Base-by-base conservation (phyloP, 352 stramenopile species). In the Globisporangium paroecandrum region DNA sequence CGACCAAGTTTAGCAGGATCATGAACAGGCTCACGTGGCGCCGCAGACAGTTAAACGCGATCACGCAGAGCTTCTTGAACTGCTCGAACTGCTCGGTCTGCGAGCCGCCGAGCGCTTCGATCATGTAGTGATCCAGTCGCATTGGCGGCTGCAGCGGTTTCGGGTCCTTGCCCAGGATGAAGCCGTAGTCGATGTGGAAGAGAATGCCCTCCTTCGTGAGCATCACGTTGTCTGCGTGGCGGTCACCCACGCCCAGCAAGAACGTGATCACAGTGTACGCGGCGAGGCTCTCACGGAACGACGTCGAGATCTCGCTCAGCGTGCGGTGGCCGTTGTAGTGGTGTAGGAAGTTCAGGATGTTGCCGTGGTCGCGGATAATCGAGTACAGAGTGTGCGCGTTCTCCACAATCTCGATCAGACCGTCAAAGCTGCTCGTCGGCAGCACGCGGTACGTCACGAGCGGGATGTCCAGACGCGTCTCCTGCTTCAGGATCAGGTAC, bases 181-280 rank as follows among this genome's bases (percentile, higher is more conserved):
- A 99, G 4, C 97, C 97, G 76, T 99, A 99, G 82, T 98, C 98
- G 73, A 99, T 99, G 72, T 99, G 98, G 79, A 99, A 99, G 41
- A 99, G 87, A 67, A 98, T 93, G 12, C 98, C 98, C 69, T 94
- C 91, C 46, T 93, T 93, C 38, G 87, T 95, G 4, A 99, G 84
- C 96, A 99, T 98, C 58, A 99, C 97, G 74, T 99, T 99, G 77
- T 99, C 98, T 6, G 98, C 87, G 73, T 99, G 98, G 5, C 98
- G 84, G 81, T 99, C 98, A 27, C 98, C 98, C 57, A 99, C 97
- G 34, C 97, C 97, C n/a, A 99, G 73, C 18, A 99, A 72, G 72
- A 99, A 99, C 29, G 98, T 99, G 62, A 99, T 98, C 43, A 99
- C 98, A 34, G 97, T 99, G 83, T 99, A 99, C 27, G 97, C 98